Base-by-base conservation (phyloP, 805 yeast species). In the Alloascoidea hylecoeti region DNA sequence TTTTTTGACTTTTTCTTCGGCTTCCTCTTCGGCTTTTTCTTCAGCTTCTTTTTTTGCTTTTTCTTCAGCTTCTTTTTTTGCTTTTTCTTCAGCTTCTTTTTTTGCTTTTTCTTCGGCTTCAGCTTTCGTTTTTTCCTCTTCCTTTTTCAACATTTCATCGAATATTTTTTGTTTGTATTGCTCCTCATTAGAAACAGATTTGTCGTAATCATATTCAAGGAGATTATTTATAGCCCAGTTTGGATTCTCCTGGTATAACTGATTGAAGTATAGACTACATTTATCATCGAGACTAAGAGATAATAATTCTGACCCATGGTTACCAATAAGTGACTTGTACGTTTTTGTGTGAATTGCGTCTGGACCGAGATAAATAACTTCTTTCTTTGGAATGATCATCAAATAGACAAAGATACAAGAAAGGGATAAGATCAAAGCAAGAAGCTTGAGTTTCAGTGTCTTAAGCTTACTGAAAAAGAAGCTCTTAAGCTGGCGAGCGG, bases 161-260 rank as follows among this genome's bases (percentile, higher is more conserved):
- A 17, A 44, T 39, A 5, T 47, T 49, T 18, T 42, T 41, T 5
- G 49, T 12, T 34, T 41, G 50, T 5, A 39, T 16, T 3, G 44
- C n/a, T n/a, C n/a, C 47, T 3, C 50, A 27, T 49, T 52, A 36
- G 49, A 51, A 32, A 51, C 48, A 23, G 32, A 44, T 0, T 49
- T 46, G 33, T 49, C 43, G 37, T 50, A 49, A 4, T 42, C 41
- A 34, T 41, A 38, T 1, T 42, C 45, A 5, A 14, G 16, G n/a
- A 51, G 28, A 2, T 46, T 49, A 4, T 46, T 40, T 3, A 50
- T 16, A 1, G 34, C 35, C 56, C 56, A 51, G 6, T 48, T 37
- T 3, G 53, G 53, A 15, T 44, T 46, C 3, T 35, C 14, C 13
- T 23, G n/a, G 27, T 45, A 42, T 3, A 51, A 39, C 16, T 34